Evolutionary conservation across 495 filamentous ascomycete genomes (phyloP).

Genomic region (Bacidia rubella): DNA sequence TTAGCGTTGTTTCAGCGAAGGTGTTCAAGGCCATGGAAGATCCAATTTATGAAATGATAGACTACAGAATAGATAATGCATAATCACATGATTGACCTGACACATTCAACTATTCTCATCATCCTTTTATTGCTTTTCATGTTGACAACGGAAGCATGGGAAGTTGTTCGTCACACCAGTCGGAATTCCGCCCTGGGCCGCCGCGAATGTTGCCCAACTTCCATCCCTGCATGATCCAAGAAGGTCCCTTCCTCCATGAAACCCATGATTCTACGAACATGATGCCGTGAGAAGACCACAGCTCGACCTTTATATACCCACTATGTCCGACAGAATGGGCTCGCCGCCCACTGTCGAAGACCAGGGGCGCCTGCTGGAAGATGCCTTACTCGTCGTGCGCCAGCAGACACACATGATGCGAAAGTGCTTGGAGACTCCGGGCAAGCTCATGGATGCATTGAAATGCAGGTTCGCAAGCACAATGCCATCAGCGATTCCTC

Average conservation of each 20-base stretch:
- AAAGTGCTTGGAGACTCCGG: conserved; percentile 90
- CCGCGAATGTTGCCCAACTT: no score
- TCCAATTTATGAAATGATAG: no score
- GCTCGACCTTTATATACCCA: conserved; percentile 13
- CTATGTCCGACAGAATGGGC: conserved; percentile 45
- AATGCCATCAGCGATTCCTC: conserved; percentile 1
- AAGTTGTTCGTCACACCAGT: no score
- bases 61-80: no score
- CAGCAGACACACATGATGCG: conserved; percentile 95
- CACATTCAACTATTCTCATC: no score
- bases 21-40: not conserved
- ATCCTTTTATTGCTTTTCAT: no score
- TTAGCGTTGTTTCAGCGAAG: not conserved
- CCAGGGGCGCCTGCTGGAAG: conserved; percentile 86
- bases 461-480: conserved; percentile 78
- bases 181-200: no score
- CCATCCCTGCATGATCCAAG: no score
- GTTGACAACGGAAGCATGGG: no score
- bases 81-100: no score
- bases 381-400: conserved; percentile 89
- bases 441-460: conserved; percentile 98
- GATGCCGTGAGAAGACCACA: not conserved
- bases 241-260: no score
- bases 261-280: no score
- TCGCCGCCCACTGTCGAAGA: conserved; percentile 67